Conservation (phyloP, 768 basidiomycete species). For the Lanmaoa pseudosensibilis region DNA sequence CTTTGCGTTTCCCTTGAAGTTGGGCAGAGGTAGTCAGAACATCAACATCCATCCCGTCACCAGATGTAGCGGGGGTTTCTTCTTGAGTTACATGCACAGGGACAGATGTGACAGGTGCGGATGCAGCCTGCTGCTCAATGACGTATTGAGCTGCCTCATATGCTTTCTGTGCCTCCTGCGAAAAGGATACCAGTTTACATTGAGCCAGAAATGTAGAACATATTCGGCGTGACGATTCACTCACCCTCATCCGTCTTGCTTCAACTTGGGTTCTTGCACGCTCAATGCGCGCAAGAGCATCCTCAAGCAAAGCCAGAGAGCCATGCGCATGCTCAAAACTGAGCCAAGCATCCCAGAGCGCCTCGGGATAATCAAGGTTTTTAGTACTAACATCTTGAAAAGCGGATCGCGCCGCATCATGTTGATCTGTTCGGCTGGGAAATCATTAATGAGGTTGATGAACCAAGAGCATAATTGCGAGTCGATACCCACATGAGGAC, state of each 20-base stretch:
- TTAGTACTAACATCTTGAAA: constrained; percentile 69
- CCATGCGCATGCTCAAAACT: constrained; percentile 88
- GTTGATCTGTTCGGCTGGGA: constrained; percentile 49
- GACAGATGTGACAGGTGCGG: constrained; percentile 30
- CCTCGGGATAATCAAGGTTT: constrained; percentile 93
- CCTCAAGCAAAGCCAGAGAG: constrained; percentile 61
- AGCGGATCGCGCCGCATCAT: constrained; percentile 61
- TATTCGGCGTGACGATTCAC: constrained; percentile 8
- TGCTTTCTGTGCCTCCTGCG: constrained; percentile 65
- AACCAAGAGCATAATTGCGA: not conserved
- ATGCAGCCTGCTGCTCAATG: constrained; percentile 40
- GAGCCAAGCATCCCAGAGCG: constrained; percentile 87
- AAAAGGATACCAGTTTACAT: not conserved
- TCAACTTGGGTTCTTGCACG: constrained; percentile 65
- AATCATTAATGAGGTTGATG: not conserved
- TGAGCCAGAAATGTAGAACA: not conserved
- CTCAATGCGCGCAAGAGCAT: constrained; percentile 61
- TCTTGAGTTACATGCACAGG: constrained; percentile 9
- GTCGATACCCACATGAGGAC: constrained; percentile 58
- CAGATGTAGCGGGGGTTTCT: not conserved
- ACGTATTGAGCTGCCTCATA: constrained; percentile 50
- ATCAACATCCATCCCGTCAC: constrained; percentile 45
- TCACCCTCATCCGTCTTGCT: constrained; percentile 60
- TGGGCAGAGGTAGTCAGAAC: constrained; percentile 32
- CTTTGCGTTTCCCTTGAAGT: constrained; percentile 59